A percentile compares a stretch with the other conserved stretches of the same genome.
phyloP scores from a whole-genome alignment of 768 basidiomycete genomes.

The Mycena sanguinolenta region DNA sequence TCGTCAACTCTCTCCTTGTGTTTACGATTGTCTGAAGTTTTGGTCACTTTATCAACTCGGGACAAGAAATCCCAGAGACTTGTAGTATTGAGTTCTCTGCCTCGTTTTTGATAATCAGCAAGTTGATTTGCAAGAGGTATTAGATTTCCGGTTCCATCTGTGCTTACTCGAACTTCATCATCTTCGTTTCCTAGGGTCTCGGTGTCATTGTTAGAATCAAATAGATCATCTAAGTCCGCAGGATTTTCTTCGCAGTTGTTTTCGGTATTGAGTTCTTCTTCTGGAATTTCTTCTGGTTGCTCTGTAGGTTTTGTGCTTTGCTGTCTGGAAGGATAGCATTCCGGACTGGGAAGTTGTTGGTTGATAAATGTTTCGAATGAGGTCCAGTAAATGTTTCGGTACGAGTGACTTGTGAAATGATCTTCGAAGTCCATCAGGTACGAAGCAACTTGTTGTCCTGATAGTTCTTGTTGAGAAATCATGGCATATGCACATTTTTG shows the following conservation, averaged over 20 bases:
- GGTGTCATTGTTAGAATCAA: no score
- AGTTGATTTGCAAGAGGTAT: slow-evolving; percentile 37
- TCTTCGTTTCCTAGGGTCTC: neutral
- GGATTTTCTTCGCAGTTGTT: no score
- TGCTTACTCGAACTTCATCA: no score
- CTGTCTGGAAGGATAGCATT: no score
- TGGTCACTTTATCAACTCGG: slow-evolving; percentile 10
- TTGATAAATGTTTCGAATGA: slow-evolving; percentile 23
- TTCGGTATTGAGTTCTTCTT: no score
- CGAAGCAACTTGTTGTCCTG: slow-evolving; percentile 44
- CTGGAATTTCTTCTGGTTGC: no score
- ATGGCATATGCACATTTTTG: slow-evolving; percentile 43
- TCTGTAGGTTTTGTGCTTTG: no score
- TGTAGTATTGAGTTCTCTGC: slow-evolving; percentile 26
- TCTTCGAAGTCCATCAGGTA: slow-evolving; percentile 45
- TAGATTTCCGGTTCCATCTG: slow-evolving; percentile 37
- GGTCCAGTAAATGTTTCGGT: slow-evolving; percentile 43
- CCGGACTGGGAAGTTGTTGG: slow-evolving; percentile 6
- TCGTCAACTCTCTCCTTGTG: neutral
- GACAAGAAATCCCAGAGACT: slow-evolving; percentile 47
- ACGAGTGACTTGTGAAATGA: slow-evolving; percentile 46
- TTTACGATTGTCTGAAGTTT: slow-evolving; percentile 11
- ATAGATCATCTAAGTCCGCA: no score
- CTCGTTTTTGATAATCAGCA: slow-evolving; percentile 43
- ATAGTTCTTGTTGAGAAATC: slow-evolving; percentile 41